Evolutionary conservation across 441 rosid genomes (phyloP).

Genomic region (Mallotus japonicus): DNA sequence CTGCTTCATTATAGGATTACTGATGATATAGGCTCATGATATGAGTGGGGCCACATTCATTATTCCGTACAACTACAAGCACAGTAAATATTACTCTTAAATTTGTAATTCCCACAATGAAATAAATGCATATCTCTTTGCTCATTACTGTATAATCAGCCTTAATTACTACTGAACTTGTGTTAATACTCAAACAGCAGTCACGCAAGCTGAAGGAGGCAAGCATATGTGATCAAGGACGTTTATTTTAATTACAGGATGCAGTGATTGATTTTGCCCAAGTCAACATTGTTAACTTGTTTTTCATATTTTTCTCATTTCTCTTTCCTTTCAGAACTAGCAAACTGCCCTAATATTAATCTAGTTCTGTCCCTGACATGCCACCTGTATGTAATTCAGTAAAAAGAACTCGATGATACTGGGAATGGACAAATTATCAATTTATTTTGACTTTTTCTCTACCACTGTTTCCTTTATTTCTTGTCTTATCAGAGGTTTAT

Average conservation of each 20-base stretch:
- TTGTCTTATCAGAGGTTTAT: conserved; percentile 29
- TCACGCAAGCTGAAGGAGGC: conserved; percentile 17
- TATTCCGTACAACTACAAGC: not conserved
- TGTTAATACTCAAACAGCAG: not conserved
- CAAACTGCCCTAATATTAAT: not conserved
- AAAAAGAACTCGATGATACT: no score
- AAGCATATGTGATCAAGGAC: not conserved
- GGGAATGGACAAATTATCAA: not conserved
- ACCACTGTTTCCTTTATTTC: not conserved
- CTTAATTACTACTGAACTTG: not conserved
- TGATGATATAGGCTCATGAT: not conserved
- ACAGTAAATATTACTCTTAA: not conserved
- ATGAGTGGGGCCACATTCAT: not conserved
- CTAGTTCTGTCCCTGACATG: not conserved
- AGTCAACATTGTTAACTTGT: not conserved
- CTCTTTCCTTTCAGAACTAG: not conserved
- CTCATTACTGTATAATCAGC: not conserved
- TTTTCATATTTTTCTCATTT: not conserved
- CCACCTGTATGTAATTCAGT: not conserved
- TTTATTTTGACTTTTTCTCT: not conserved
- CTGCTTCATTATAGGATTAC: not conserved
- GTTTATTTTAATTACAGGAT: not conserved
- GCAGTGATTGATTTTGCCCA: not conserved
- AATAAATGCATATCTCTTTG: not conserved
- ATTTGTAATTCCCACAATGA: not conserved